A percentile compares a stretch with the other conserved stretches of the same genome.
phyloP scores from a whole-genome alignment of 1,284 basidiomycete genomes.

The Mrakiaceae sp. region DNA sequence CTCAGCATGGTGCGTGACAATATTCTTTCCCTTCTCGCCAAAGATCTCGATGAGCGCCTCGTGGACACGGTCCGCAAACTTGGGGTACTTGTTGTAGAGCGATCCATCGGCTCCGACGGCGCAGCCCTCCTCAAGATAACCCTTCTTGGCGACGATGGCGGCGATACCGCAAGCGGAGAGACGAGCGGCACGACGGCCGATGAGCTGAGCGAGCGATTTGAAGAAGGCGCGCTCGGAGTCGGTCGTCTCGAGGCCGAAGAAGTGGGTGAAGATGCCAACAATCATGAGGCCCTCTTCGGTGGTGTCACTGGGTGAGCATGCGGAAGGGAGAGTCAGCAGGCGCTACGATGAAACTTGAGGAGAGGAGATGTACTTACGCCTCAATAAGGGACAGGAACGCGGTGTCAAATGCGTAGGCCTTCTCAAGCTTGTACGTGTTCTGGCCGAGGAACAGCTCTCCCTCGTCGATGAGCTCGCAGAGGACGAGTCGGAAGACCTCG shows the following conservation, averaged over 20 bases:
- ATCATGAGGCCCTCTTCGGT: constrained; percentile 97
- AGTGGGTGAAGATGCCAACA: constrained; percentile 92
- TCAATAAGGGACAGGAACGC: constrained; percentile 96
- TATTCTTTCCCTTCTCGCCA: constrained; percentile 83
- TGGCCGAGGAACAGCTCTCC: constrained; percentile 95
- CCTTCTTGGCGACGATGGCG: constrained; percentile 84
- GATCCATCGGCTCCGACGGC: constrained; percentile 83
- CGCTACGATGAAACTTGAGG: background rate
- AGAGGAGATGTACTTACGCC: constrained; percentile 42
- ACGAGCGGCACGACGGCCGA: constrained; percentile 78
- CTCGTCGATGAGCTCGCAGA: constrained; percentile 92
- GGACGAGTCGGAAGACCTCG: constrained; percentile 84
- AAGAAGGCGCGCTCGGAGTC: constrained; percentile 91
- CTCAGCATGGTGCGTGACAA: constrained; percentile 81
- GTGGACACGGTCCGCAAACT: constrained; percentile 78
- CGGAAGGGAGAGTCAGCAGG: background rate
- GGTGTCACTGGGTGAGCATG: constrained; percentile 51
- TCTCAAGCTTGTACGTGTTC: constrained; percentile 95
- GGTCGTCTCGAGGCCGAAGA: constrained; percentile 87
- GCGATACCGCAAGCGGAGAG: constrained; percentile 88
- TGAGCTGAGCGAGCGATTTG: constrained; percentile 76
- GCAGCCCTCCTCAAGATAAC: constrained; percentile 77
- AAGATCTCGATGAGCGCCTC: constrained; percentile 83
- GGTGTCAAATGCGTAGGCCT: constrained; percentile 84
- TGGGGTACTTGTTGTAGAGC: constrained; percentile 91